Conservation (phyloP, 2,329 filamentous ascomycete species). For the Talaromyces sp. region DNA sequence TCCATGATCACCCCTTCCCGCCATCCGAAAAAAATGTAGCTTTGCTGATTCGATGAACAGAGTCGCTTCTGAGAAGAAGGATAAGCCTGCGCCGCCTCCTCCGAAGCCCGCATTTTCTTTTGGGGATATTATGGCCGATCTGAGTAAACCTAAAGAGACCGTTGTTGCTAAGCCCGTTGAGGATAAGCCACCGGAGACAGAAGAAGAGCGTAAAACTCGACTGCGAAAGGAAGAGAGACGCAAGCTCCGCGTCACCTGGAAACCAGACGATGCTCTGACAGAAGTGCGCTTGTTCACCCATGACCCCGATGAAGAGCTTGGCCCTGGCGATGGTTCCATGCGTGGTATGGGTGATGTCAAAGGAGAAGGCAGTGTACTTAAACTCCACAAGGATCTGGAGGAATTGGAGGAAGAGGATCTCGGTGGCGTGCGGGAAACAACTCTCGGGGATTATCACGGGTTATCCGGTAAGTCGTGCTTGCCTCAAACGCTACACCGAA, state of each 20-base stretch:
- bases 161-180: slow-evolving; percentile 55
- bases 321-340: slow-evolving; percentile 60
- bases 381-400: slow-evolving; percentile 57
- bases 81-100: slow-evolving; percentile 33
- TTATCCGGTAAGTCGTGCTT: slow-evolving; percentile 37
- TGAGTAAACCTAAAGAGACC: slow-evolving; percentile 60
- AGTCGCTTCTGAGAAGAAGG: slow-evolving; percentile 38
- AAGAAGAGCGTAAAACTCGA: slow-evolving; percentile 62
- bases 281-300: slow-evolving; percentile 63
- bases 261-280: slow-evolving; percentile 59
- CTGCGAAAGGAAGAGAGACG: slow-evolving; percentile 63
- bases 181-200: slow-evolving; percentile 58
- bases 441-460: slow-evolving; percentile 37
- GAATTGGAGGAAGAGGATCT: slow-evolving; percentile 65
- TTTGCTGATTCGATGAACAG: slow-evolving; percentile 28
- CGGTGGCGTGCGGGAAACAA: slow-evolving; percentile 47
- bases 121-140: slow-evolving; percentile 52
- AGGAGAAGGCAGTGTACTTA: slow-evolving; percentile 57
- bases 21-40: background rate
- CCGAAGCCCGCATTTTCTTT: slow-evolving; percentile 52
- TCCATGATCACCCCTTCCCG: background rate
- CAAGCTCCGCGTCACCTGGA: slow-evolving; percentile 64
- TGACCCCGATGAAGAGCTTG: slow-evolving; percentile 65
- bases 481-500: background rate
- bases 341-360: slow-evolving; percentile 63